Evolutionary conservation across 352 stramenopile genomes (phyloP).

Genomic region (Saprolegnia parasitica): DNA sequence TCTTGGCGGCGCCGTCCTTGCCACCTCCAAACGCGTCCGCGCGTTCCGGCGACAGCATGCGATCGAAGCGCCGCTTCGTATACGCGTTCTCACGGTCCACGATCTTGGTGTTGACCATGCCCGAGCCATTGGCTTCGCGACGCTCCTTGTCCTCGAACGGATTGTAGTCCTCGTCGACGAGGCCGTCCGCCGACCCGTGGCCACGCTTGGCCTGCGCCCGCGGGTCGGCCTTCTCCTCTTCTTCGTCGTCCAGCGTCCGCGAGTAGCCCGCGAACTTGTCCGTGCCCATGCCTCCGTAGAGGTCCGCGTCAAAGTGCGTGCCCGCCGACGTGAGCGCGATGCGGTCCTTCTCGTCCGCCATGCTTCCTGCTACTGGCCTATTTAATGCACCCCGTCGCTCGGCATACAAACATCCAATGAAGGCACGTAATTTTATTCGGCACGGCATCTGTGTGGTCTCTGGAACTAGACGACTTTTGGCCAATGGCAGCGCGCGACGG

Average conservation of each 20-base stretch:
- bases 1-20: conserved; percentile 78
- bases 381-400: neutral
- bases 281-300: conserved; percentile 44
- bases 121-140: conserved; percentile 78
- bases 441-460: neutral
- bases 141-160: conserved; percentile 69
- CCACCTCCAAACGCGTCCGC: conserved; percentile 88
- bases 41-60: conserved; percentile 82
- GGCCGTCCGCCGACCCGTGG: conserved; percentile 34
- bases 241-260: conserved; percentile 50
- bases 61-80: conserved; percentile 85
- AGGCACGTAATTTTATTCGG: too few relatives aligned
- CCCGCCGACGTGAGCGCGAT: conserved; percentile 57
- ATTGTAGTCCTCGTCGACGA: conserved; percentile 84
- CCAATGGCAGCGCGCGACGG: neutral
- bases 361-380: neutral
- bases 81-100: conserved; percentile 91
- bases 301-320: conserved; percentile 64
- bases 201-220: conserved; percentile 33
- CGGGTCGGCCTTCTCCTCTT: conserved; percentile 35
- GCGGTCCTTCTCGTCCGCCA: conserved; percentile 17
- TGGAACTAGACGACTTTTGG: neutral
- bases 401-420: neutral
- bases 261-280: conserved; percentile 63
- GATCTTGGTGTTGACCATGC: conserved; percentile 93